phyloP scores from a whole-genome alignment of 768 basidiomycete genomes.

The Tylopilus subfusipes region DNA sequence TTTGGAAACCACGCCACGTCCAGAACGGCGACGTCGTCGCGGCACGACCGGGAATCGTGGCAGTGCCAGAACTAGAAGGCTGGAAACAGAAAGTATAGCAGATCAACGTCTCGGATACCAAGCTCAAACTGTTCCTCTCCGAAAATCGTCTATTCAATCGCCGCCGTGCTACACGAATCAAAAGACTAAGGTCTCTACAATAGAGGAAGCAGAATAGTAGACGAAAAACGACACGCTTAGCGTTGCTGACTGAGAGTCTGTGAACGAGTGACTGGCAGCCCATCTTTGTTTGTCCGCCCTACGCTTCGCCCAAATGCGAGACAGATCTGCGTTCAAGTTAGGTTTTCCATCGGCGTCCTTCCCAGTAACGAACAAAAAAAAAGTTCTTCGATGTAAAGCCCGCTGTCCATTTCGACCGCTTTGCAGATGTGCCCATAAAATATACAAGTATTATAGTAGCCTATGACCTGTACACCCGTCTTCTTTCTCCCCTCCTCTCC shows the following conservation, averaged over 20 bases:
- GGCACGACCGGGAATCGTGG: no score
- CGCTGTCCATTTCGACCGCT: no score
- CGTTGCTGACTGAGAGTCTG: conserved; percentile 59
- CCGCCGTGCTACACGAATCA: conserved; percentile 46
- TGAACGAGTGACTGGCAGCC: conserved; percentile 47
- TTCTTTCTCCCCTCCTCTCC: no score
- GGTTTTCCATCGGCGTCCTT: conserved; percentile 45
- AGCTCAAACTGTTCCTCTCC: conserved; percentile 57
- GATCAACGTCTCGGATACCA: conserved; percentile 16
- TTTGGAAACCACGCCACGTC: no score
- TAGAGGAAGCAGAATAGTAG: background rate
- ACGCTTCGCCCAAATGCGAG: conserved; percentile 54
- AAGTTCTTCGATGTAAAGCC: conserved; percentile 54
- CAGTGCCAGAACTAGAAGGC: no score
- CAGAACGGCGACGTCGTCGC: no score
- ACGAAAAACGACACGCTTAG: conserved; percentile 49
- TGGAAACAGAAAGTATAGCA: no score
- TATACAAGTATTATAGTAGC: no score
- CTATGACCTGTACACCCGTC: no score
- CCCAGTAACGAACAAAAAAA: conserved; percentile 58
- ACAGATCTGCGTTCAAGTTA: conserved; percentile 50
- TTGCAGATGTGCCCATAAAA: no score
- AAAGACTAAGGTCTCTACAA: background rate
- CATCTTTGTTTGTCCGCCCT: conserved; percentile 61
- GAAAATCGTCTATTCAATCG: conserved; percentile 56